A percentile compares a stretch with the other conserved stretches of the same genome.
Evolutionary conservation across 2,329 filamentous ascomycete species (phyloP).

Genomic region (Beauveria varroae): DNA sequence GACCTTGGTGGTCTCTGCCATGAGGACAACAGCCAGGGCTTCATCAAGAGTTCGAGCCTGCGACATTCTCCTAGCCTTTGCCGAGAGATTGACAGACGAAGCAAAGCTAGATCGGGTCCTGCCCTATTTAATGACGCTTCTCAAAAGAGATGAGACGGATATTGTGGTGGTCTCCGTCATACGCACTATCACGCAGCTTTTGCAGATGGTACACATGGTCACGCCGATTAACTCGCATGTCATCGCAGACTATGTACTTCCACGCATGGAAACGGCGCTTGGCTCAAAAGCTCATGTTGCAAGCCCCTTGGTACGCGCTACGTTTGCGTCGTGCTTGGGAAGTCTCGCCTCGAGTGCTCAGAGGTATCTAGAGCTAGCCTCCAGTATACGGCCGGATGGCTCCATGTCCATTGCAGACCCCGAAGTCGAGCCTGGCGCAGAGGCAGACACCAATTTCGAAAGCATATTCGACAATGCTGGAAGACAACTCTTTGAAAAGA

Average conservation of each 20-base stretch:
- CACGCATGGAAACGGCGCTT: constrained; percentile 51
- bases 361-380: constrained; percentile 83
- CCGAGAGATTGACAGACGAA: constrained; percentile 86
- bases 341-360: constrained; percentile 80
- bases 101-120: constrained; percentile 90
- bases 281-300: constrained; percentile 38
- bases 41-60: constrained; percentile 84
- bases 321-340: constrained; percentile 87
- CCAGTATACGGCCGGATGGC: constrained; percentile 76
- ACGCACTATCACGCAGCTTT: constrained; percentile 77
- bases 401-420: constrained; percentile 71
- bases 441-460: constrained; percentile 64
- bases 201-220: constrained; percentile 81
- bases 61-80: constrained; percentile 85
- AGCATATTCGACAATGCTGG: constrained; percentile 84
- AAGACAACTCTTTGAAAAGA: constrained; percentile 70
- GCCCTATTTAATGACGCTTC: constrained; percentile 76
- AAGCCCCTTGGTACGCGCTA: constrained; percentile 70
- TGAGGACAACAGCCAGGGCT: constrained; percentile 82
- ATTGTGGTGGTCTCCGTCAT: constrained; percentile 80
- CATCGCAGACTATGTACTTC: constrained; percentile 60
- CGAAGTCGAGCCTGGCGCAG: constrained; percentile 65
- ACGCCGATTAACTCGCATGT: constrained; percentile 68
- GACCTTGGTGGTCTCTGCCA: constrained; percentile 77
- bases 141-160: constrained; percentile 70